Base-by-base conservation (phyloP, 345 rosid genomes). In the Erysimum cheiranthoides region DNA sequence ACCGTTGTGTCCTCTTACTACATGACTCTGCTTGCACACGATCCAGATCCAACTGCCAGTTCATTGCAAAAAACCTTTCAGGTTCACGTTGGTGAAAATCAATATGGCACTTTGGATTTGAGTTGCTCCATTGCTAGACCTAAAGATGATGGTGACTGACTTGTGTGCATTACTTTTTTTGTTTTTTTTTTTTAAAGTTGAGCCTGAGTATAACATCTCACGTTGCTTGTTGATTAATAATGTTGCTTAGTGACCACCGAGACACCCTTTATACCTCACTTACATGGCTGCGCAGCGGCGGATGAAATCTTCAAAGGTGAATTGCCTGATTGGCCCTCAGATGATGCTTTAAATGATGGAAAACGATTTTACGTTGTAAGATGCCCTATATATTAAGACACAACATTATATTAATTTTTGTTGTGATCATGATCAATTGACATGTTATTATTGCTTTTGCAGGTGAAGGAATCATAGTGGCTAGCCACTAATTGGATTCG, bases 381-480 rank as follows among this genome's bases (percentile, higher is more conserved):
- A 2, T 40, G 25, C 1, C 25, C 25, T 16, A 10, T 12, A 13
- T 46, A 14, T 3, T 56, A 16, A 17, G 18, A 43, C n/a, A 7
- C 45, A 57, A 2, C 32, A 42, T 13, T 42, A 13, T 21, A 8
- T 31, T 34, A 25, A 5, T 21, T 32, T 43, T 58, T 45, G 25
- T 59, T 58, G 5, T 60, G 50, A 17, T 31, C 45, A 68, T 54
- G 51, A 25, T 62, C 50, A 4, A 6, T 61, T 34, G 3, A 63
- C 34, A 49, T 66, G 11, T 32, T 50, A 0, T 13, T 34, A 10
- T 66, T 50, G 59, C 27, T 36, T 35, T 34, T 49, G 39, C 38
- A 60, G 75, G 9, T 71, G 50, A 47, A 71, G 30, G 1, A 47
- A n/a, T 21, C 75, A 36, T 49, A 71, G 38, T 59, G 47, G 75